Evolutionary conservation across 352 stramenopile species (phyloP).

Genomic region (Phytophthora tubulina): DNA sequence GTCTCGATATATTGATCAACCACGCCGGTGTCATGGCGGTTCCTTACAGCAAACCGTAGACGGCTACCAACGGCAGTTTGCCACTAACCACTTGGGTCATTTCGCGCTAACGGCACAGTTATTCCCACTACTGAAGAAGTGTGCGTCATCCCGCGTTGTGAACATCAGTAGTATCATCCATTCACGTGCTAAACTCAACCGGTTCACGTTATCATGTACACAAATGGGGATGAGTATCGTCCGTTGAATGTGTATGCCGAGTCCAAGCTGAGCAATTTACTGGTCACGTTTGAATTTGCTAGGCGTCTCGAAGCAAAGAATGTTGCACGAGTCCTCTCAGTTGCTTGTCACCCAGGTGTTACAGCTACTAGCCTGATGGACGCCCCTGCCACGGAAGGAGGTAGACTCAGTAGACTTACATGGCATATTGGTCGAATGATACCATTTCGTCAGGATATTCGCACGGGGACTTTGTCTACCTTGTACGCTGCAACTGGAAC

Average conservation of each 20-base stretch:
- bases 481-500: conserved; percentile 49
- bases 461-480: conserved; percentile 44
- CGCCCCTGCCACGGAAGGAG: conserved; percentile 20
- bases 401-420: conserved; percentile 10
- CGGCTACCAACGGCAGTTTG: conserved; percentile 41
- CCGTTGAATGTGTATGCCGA: conserved; percentile 43
- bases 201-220: conserved; percentile 30
- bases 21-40: conserved; percentile 37
- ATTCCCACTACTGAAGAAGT: conserved; percentile 48
- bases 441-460: conserved; percentile 25
- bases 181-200: conserved; percentile 19
- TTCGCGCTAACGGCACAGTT: conserved; percentile 53
- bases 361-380: conserved; percentile 26
- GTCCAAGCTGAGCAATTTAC: conserved; percentile 63
- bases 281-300: conserved; percentile 60
- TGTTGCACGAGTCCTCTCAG: conserved; percentile 29
- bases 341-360: conserved; percentile 52
- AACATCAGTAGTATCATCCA: conserved; percentile 53
- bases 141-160: conserved; percentile 28
- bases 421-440: conserved; percentile 5
- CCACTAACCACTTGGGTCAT: conserved; percentile 42
- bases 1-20: conserved; percentile 48
- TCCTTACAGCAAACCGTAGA: conserved; percentile 28
- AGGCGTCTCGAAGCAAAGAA: conserved; percentile 35
- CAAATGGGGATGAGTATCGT: conserved; percentile 29